These are phyloP conservation scores for Chaetomidium leptoderma DNA, from an alignment of 495 filamentous ascomycete genomes.

Conservation along the genomic window DNA sequence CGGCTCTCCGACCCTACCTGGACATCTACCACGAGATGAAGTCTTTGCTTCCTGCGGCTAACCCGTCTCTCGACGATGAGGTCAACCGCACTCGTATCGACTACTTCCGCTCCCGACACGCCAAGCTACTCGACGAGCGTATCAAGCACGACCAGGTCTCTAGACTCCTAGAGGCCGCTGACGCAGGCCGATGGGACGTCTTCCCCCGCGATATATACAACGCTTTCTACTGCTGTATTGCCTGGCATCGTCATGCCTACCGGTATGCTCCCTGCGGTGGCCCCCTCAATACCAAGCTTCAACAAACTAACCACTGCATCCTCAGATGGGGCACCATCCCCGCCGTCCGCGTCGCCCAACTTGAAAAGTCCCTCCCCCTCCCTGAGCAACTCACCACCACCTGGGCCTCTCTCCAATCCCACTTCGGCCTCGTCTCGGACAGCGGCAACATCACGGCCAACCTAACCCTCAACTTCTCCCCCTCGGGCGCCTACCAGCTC, in stretches of 20 bases:
- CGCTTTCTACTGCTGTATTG: conserved; percentile 39
- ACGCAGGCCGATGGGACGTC: conserved; percentile 26
- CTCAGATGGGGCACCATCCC: conserved; percentile 44
- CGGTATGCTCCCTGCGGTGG: too few species aligned
- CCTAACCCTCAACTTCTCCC: conserved; percentile 35
- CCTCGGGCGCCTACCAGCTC: conserved; percentile 23
- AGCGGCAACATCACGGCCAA: conserved; percentile 38
- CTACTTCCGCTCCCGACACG: conserved; percentile 13
- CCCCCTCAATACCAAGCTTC: too few species aligned
- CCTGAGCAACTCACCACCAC: conserved; percentile 34
- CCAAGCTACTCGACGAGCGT: conserved; percentile 20
- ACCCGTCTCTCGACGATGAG: conserved; percentile 26
- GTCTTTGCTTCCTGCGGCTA: conserved; percentile 22
- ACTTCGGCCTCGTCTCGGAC: conserved; percentile 36
- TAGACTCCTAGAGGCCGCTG: conserved; percentile 22
- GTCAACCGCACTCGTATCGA: conserved; percentile 18
- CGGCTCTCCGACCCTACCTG: conserved; percentile 33
- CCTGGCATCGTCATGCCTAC: conserved; percentile 37
- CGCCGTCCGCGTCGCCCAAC: conserved; percentile 39
- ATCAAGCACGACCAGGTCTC: conserved; percentile 29
- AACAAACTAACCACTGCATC: too few species aligned
- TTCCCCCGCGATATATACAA: conserved; percentile 34
- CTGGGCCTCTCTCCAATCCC: conserved; percentile 37
- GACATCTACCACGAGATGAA: conserved; percentile 36
- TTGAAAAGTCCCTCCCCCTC: conserved; percentile 36